Base-by-base conservation (phyloP, 75 land plant genomes). In the Pseudotsuga menziesii region DNA sequence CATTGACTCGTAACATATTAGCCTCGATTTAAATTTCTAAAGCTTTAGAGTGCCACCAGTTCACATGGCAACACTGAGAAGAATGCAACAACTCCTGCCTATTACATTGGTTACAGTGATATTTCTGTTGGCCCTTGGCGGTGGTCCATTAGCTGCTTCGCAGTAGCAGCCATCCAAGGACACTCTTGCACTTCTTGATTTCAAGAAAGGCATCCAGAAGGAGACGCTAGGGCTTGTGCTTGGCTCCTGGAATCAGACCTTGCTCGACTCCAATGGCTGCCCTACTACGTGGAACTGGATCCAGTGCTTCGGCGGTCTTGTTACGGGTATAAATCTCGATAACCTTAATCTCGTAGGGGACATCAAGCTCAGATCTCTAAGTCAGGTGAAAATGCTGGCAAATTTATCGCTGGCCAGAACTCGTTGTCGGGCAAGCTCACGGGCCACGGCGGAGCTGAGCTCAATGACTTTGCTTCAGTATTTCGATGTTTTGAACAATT, bases 401-500 rank as follows among this genome's bases (percentile, higher is more conserved):
- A 87, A 87, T 25, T 81, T 91, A 9, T 75, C 78, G 17, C 78
- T 91, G 1, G 22, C 88, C 16, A 85, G 85, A 91, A 91, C 26
- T 39, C 26, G 22, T 66, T 91, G 56, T 78, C 86, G 16, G 93
- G 93, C 22, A 57, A 85, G 67, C 75, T 91, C 26, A 76, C 59
- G n/a, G n/a, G n/a, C n/a, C n/a, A n/a, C n/a, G 4, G 83, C 93
- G 16, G 74, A 75, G 20, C 35, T 91, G 32, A 89, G 85, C 0
- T 5, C 82, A 2, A 69, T 91, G 44, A 32, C 81, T 15, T 48
- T 84, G 0, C 63, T 91, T 19, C 85, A 81, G 83, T 61, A 75
- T 35, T 60, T 91, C 52, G 91, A 91, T 85, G 82, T 91, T 48
- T 89, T 89, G 9, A 36, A 54, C 0, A 91, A 91, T 54, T 35